A percentile compares a stretch with the other conserved stretches of the same genome.
Conservation (phyloP, 2,329 filamentous ascomycete genomes). For the Monosporascus sp. region DNA sequence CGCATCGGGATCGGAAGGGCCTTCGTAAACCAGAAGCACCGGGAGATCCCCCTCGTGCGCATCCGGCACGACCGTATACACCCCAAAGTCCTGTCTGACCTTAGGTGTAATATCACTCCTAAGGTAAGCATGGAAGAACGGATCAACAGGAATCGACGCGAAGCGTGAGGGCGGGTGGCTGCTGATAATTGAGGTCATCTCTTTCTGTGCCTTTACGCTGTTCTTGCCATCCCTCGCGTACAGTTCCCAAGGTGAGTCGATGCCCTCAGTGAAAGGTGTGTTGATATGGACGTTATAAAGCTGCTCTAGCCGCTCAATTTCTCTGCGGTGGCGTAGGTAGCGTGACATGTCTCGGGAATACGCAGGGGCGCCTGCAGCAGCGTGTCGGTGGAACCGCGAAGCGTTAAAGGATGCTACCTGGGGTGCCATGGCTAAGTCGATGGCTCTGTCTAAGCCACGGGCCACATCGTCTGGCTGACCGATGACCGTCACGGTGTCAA, state of each 20-base stretch:
- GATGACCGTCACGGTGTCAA: slow-evolving; percentile 78
- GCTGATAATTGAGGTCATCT: slow-evolving; percentile 68
- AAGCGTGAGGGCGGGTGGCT: slow-evolving; percentile 70
- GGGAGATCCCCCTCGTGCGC: slow-evolving; percentile 52
- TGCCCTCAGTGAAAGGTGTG: slow-evolving; percentile 63
- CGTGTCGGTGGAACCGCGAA: slow-evolving; percentile 69
- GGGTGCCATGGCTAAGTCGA: slow-evolving; percentile 85
- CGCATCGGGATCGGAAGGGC: slow-evolving; percentile 40
- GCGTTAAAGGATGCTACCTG: slow-evolving; percentile 80
- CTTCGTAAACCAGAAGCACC: slow-evolving; percentile 71
- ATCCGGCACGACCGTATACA: slow-evolving; percentile 68
- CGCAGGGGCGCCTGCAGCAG: slow-evolving; percentile 63
- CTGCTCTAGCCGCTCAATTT: slow-evolving; percentile 77
- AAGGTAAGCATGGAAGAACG: slow-evolving; percentile 73
- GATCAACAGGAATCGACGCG: slow-evolving; percentile 61
- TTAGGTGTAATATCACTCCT: slow-evolving; percentile 57
- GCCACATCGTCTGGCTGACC: slow-evolving; percentile 71
- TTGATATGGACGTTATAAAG: slow-evolving; percentile 83
- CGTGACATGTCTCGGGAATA: slow-evolving; percentile 84
- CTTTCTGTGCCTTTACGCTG: slow-evolving; percentile 65
- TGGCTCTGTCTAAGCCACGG: slow-evolving; percentile 72
- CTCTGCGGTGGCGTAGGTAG: slow-evolving; percentile 76
- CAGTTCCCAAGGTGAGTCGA: slow-evolving; percentile 76
- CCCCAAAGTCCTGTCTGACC: slow-evolving; percentile 64
- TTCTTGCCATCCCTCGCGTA: slow-evolving; percentile 85